Evolutionary conservation across 2,329 filamentous ascomycete genomes (phyloP), one percentile per base, ranked within the genome.

Genomic region (Fusarium camptoceras): DNA sequence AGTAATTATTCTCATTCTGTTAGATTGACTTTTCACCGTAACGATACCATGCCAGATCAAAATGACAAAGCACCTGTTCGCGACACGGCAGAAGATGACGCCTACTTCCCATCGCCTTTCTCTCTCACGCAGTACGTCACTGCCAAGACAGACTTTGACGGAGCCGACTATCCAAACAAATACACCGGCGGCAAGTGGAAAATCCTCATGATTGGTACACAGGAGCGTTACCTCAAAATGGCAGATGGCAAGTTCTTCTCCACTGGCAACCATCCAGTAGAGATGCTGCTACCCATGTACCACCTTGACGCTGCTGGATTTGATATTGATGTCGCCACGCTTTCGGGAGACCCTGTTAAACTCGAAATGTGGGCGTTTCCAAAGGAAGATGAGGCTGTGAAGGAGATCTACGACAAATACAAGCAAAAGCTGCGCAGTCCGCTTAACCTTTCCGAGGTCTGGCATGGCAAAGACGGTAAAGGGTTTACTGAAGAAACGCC

Each of bases 181-280:
- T 57, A 59, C 41, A 39, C 51, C 6, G 51, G 41, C 16, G 56
- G 30, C 10, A 59, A 59, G 6, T 59, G 56, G 56, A 59, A 59
- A 8, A 28, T 59, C 10, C 56, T 59, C 9, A 37, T 59, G 39
- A 59, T 59, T 3, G 39, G 51, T 4, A 59, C 56, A 0, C 56
- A 59, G 18, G 56, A 59, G 25, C 56, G 56, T 1, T 59, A 59
- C 8, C 56, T 59, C 14, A 59, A 57, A 1, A 59, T 59, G 56
- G 56, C 56, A 30, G 56, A 59, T 2, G 56, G 56, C n/a, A 59
- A 59, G 24, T 46, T 59, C 16, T 59, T 59, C 16, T 59, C 56
- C 3, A 59, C 56, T 1, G 56, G 56, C 0, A 59, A 59, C 15
- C 56, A 59, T 10, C 56, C 51, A 1, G 56, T 59, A 14, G 56